Percentiles rank a stretch among this genome's conserved stretches.
Conservation (phyloP, 2,329 filamentous ascomycete species). For the Tolypocladium ophioglossoides region DNA sequence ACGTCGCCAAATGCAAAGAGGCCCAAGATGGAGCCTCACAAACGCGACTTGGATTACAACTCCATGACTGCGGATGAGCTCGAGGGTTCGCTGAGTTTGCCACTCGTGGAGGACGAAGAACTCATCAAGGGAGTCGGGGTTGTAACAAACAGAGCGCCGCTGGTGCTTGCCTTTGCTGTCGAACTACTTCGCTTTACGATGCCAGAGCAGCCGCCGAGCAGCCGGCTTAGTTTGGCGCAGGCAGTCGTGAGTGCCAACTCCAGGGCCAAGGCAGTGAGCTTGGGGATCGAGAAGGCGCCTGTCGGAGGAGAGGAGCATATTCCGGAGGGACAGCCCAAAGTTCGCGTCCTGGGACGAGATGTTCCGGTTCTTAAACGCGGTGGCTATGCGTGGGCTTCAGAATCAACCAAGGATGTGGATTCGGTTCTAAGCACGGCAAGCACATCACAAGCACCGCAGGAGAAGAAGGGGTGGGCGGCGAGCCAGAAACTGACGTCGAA, state of each 20-base stretch:
- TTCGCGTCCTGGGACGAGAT: conserved; percentile 63
- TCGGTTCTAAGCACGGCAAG: conserved; percentile 4
- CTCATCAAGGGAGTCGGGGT: conserved; percentile 47
- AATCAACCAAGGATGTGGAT: not conserved
- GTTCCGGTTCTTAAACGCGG: conserved; percentile 67
- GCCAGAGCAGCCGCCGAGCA: conserved; percentile 78
- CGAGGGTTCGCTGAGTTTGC: conserved; percentile 52
- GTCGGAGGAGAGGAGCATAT: conserved; percentile 61
- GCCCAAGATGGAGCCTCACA: conserved; percentile 21
- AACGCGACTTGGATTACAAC: conserved; percentile 24
- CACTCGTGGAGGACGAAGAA: conserved; percentile 46
- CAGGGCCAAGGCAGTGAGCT: conserved; percentile 60
- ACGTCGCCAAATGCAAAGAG: conserved; percentile 16
- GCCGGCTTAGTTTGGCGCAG: conserved; percentile 70
- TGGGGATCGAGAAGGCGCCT: conserved; percentile 59
- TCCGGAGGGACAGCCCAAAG: conserved; percentile 63
- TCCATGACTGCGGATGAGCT: conserved; percentile 43
- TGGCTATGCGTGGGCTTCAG: conserved; percentile 45
- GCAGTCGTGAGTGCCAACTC: conserved; percentile 77
- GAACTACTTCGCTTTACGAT: conserved; percentile 68
- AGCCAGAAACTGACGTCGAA: conserved; percentile 41
- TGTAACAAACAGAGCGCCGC: conserved; percentile 69
- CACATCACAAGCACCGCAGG: conserved; percentile 9
- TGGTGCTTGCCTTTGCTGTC: conserved; percentile 72
- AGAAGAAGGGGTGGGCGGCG: conserved; percentile 33